Evolutionary conservation across 75 land plant genomes (phyloP).

Genomic region (Picea sitchensis): DNA sequence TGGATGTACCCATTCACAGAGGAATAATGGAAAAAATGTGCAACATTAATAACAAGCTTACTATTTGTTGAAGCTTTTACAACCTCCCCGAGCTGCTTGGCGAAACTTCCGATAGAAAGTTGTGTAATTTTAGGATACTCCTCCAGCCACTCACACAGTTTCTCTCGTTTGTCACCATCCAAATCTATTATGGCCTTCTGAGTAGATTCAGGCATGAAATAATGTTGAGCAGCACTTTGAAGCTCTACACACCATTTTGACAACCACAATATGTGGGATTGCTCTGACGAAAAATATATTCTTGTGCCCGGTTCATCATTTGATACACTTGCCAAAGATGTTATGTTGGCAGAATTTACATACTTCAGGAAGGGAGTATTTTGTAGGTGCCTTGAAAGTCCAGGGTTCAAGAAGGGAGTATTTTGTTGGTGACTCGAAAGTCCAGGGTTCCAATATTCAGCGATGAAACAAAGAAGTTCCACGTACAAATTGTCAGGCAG

Average conservation of each 20-base stretch:
- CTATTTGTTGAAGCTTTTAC: neutral
- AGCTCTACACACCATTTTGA: conserved; percentile 34
- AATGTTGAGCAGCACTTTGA: neutral
- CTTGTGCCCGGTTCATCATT: neutral
- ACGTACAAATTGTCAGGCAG: conserved; percentile 41
- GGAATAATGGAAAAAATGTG: conserved; percentile 39
- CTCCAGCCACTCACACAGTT: conserved; percentile 16
- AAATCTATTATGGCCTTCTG: conserved; percentile 6
- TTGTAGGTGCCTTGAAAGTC: neutral
- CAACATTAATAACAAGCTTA: conserved; percentile 17
- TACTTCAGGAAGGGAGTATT: conserved; percentile 36
- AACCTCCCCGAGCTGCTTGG: neutral
- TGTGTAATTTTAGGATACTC: conserved; percentile 6
- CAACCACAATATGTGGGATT: conserved; percentile 23
- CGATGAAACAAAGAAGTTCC: conserved; percentile 32
- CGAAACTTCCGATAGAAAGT: conserved; percentile 12
- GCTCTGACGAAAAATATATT: conserved; percentile 1
- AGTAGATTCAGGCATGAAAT: conserved; percentile 26
- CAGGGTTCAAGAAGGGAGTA: too few relatives aligned
- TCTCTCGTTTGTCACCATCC: neutral
- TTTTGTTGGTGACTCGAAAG: too few relatives aligned
- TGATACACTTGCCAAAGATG: conserved; percentile 17
- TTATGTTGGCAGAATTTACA: conserved; percentile 7
- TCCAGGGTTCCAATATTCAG: conserved; percentile 18
- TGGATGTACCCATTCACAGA: neutral